Percentiles rank a stretch among this genome's conserved stretches.
These are phyloP conservation scores for Neocallimastix lanati DNA, from an alignment of 192 early-diverging fungal genomes.

Conservation along the genomic window DNA sequence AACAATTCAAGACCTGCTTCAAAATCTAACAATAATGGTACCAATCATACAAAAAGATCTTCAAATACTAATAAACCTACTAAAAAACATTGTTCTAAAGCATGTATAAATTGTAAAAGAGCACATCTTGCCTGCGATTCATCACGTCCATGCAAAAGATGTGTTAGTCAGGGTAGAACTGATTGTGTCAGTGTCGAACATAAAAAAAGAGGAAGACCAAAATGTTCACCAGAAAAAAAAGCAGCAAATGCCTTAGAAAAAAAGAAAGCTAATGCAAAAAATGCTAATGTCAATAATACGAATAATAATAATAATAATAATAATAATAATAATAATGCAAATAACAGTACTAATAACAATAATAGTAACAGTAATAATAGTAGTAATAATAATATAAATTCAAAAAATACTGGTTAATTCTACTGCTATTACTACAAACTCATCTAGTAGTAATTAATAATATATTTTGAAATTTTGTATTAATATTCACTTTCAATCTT, in stretches of 20 bases:
- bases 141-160: conserved; percentile 60
- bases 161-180: conserved; percentile 46
- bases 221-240: not conserved
- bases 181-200: conserved; percentile 74
- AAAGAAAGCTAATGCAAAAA: not conserved
- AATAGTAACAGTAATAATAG: not conserved
- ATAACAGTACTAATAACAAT: not conserved
- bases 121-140: conserved; percentile 76
- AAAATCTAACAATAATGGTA: not conserved
- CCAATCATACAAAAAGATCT: not conserved
- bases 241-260: conserved; percentile 11
- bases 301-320: too few relatives aligned
- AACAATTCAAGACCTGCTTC: not conserved
- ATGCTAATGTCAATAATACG: not conserved
- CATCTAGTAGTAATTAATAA: too few relatives aligned
- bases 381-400: not conserved
- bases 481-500: too few relatives aligned
- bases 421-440: too few relatives aligned
- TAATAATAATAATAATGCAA: too few relatives aligned
- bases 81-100: conserved; percentile 64
- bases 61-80: not conserved
- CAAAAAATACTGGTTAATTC: not conserved
- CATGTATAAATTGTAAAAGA: conserved; percentile 72
- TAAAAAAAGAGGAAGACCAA: conserved; percentile 72
- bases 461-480: too few relatives aligned